Conservation (phyloP, 495 filamentous ascomycete genomes). For the Poronia punctata region DNA sequence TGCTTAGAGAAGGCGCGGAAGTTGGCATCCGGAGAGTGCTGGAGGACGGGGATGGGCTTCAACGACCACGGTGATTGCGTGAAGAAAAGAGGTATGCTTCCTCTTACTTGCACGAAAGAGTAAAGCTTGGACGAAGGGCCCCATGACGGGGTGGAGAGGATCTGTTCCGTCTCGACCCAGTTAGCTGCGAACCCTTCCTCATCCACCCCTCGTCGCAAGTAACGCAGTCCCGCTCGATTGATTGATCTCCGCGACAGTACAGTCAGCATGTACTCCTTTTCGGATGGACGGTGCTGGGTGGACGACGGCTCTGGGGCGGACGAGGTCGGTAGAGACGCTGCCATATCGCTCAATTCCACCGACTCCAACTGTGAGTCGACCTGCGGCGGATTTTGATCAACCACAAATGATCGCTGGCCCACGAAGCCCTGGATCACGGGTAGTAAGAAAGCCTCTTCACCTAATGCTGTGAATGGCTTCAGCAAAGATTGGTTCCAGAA, state of each 20-base stretch:
- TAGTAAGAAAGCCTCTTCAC: conserved; percentile 59
- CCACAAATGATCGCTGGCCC: conserved; percentile 72
- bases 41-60: conserved; percentile 75
- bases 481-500: conserved; percentile 87
- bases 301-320: conserved; percentile 13
- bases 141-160: conserved; percentile 61
- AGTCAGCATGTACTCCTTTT: conserved; percentile 64
- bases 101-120: conserved; percentile 79
- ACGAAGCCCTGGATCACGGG: conserved; percentile 94
- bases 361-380: conserved; percentile 33
- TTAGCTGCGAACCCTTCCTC: conserved; percentile 86
- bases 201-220: conserved; percentile 86
- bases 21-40: conserved; percentile 71
- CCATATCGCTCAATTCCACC: conserved; percentile 33
- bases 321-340: conserved; percentile 10
- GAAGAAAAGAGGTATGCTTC: conserved; percentile 88
- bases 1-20: conserved; percentile 70
- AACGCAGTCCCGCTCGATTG: conserved; percentile 78
- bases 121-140: conserved; percentile 55
- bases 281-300: conserved; percentile 25
- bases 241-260: conserved; percentile 79
- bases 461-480: conserved; percentile 62
- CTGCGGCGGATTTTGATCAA: conserved; percentile 44
- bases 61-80: conserved; percentile 89
- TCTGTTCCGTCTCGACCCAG: conserved; percentile 86